A percentile compares a stretch with the other conserved stretches of the same genome.
Evolutionary conservation across 2,329 filamentous ascomycete species (phyloP).

Genomic region (Beauveria asiatica): DNA sequence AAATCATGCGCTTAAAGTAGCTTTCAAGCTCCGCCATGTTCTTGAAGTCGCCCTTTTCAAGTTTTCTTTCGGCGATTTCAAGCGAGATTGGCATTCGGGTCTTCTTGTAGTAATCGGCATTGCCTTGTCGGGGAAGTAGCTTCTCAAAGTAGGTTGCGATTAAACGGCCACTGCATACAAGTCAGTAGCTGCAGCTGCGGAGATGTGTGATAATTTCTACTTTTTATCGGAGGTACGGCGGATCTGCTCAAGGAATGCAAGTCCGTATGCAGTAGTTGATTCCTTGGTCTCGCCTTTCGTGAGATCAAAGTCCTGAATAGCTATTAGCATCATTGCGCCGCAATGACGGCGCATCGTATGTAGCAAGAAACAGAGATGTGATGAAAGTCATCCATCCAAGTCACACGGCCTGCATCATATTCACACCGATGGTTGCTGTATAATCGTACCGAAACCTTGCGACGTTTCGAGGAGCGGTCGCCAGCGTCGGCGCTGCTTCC

Average conservation of each 20-base stretch:
- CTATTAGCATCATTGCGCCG: neutral
- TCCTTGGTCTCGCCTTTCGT: constrained; percentile 53
- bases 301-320: constrained; percentile 36
- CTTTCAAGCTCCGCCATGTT: constrained; percentile 69
- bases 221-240: constrained; percentile 72
- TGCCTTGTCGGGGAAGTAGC: constrained; percentile 53
- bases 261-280: constrained; percentile 61
- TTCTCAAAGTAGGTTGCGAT: constrained; percentile 70
- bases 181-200: constrained; percentile 16
- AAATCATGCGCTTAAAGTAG: constrained; percentile 80
- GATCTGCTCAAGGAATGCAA: constrained; percentile 67
- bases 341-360: neutral
- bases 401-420: neutral
- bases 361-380: neutral
- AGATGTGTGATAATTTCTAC: constrained; percentile 39
- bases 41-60: constrained; percentile 59
- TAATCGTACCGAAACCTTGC: constrained; percentile 39
- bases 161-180: constrained; percentile 52
- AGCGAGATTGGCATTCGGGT: constrained; percentile 74
- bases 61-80: constrained; percentile 65
- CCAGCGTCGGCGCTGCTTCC: constrained; percentile 35
- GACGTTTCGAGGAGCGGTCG: constrained; percentile 48
- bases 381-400: neutral
- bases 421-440: neutral
- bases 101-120: constrained; percentile 68